Evolutionary conservation across 129 eudicot genomes (phyloP), one percentile per base, ranked within the genome.

Genomic region (Escallonia herrerae): DNA sequence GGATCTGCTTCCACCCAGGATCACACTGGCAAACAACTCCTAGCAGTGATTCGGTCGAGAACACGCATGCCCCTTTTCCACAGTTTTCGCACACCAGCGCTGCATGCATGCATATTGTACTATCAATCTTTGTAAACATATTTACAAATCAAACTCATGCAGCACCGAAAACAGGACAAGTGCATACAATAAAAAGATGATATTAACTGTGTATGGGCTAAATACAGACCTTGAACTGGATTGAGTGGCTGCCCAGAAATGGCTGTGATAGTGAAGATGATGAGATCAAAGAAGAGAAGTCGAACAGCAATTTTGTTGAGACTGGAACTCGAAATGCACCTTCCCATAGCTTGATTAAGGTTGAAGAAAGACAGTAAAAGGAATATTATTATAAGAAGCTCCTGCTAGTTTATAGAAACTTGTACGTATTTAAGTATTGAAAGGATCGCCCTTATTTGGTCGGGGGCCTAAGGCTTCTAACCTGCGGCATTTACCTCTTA

Each of bases 1-100:
- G 45, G 49, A 69, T 56, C 46, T 81, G 63, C 69, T 62, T 67
- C 87, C 87, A 82, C 37, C 87, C 87, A 43, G 72, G 64, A 52
- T 77, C 7, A 58, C 87, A 81, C 10, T 69, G 72, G 44, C 86
- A 81, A 58, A 70, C 80, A 52, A 22, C 57, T 11, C 56, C 11
- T 14, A 75, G 5, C 2, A 14, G 2, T 4, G 64, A 7, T 39
- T 58, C 75, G 9, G 10, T 22, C 9, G 72, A 45, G 7, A 58
- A 54, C 11, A 74, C 67, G 40, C 87, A 82, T 38, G 14, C 52
- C 42, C 87, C 87, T 70, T 82, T 39, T 49, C 83, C 83, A 70
- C 83, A 82, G 9, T 71, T 64, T 46, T 55, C 69, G 38, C 87
- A 82, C 15, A 11, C 65, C 57, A 7, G 13, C 40, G 6, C 62